These are phyloP conservation scores for Penicillium sumatraense DNA, from an alignment of 2,329 filamentous ascomycete genomes.

Conservation along the genomic window DNA sequence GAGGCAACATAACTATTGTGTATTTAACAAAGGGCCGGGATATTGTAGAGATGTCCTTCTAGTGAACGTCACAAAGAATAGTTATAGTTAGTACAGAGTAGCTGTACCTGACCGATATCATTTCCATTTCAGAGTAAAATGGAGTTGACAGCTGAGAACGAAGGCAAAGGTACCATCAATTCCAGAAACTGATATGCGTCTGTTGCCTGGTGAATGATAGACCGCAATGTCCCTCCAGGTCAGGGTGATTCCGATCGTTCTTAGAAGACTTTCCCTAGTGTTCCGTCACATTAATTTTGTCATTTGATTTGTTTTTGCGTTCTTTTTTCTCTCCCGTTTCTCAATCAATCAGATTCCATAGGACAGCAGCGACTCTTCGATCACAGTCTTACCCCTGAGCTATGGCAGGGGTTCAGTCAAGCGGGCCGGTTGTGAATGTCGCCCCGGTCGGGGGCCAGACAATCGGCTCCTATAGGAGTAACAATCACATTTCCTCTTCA, in stretches of 20 bases:
- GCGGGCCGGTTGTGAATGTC: neutral
- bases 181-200: neutral
- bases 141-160: neutral
- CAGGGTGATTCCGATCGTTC: neutral
- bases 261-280: too few relatives aligned
- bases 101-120: neutral
- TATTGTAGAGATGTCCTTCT: neutral
- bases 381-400: neutral
- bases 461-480: neutral
- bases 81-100: too few relatives aligned
- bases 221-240: neutral
- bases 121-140: too few relatives aligned
- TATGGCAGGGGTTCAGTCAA: neutral
- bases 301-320: too few relatives aligned
- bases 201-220: neutral
- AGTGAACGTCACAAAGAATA: neutral
- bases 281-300: too few relatives aligned
- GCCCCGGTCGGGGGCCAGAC: neutral
- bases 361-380: neutral
- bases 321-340: neutral
- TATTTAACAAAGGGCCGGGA: neutral
- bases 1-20: neutral
- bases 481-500: neutral
- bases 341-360: neutral
- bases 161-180: neutral